Base-by-base conservation (phyloP, 495 filamentous ascomycete genomes). In the Tetracladium marchalianum region DNA sequence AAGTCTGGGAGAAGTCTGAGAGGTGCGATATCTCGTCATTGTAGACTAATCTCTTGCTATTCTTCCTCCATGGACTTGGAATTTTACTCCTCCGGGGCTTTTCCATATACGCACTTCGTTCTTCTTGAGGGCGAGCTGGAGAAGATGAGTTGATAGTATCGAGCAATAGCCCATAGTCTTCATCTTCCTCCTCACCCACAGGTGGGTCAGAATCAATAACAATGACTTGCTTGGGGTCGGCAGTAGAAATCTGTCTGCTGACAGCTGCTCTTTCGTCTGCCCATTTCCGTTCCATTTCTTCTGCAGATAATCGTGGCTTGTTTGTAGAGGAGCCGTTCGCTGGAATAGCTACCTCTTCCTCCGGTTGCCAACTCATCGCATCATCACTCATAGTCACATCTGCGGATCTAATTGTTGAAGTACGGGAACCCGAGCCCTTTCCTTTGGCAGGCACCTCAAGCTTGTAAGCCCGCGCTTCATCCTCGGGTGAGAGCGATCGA, bases 11-110 rank as follows among this genome's bases (percentile, higher is more conserved):
- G 8, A 2, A 38, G 17, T 38, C 17, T 4, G 18, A 31, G 8
- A 49, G 46, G 15, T 51, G 44, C 9, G 54, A 52, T 11, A 57
- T 32, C 41, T 60, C 57, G 41, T 60, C 57, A 43, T 44, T 54
- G 43, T 60, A 60, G 2, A 54, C 51, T 11, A 60, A 34, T 27
- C 51, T 18, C 19, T 48, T 56, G 43, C 57, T 60, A 33, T 57
- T 54, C 17, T 65, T 65, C 39, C 57, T 66, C 66, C 67, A 71
- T 0, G 67, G 66, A 35, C 66, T 71, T 19, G 66, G 68, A 5
- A 72, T 52, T 49, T 66, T 70, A 36, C 47, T 58, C 48, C 65
- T 58, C 50, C 59, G 62, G 34, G 68, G 55, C 35, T 35, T 53
- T 16, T 51, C 54, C 13, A 42, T 6, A 15, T 11, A 34, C 27